Evolutionary conservation across 2,329 filamentous ascomycete genomes (phyloP).

Genomic region (Paracorniculantispora psalliotae): DNA sequence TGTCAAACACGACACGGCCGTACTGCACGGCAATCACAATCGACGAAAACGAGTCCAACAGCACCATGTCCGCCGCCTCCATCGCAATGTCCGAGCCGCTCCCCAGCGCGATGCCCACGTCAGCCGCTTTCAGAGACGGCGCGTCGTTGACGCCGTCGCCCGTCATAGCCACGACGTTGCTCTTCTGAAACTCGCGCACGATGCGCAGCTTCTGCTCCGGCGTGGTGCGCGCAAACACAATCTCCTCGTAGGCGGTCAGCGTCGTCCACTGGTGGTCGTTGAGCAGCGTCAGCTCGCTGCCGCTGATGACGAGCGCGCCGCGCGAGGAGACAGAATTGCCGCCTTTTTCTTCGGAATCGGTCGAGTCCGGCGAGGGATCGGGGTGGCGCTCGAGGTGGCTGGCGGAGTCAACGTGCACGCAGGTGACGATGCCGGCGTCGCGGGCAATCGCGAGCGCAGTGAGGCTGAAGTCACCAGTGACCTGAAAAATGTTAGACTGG

Average conservation of each 20-base stretch:
- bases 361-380: neutral
- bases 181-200: constrained; percentile 66
- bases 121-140: constrained; percentile 71
- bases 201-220: constrained; percentile 77
- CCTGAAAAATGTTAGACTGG: constrained; percentile 29
- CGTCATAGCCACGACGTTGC: constrained; percentile 73
- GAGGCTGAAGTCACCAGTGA: constrained; percentile 72
- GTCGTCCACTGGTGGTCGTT: constrained; percentile 65
- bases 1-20: constrained; percentile 73
- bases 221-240: constrained; percentile 70
- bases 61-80: constrained; percentile 74
- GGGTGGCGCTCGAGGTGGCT: constrained; percentile 43
- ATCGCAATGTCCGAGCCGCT: constrained; percentile 80
- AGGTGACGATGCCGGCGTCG: constrained; percentile 66
- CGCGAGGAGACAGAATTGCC: constrained; percentile 18
- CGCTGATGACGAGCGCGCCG: constrained; percentile 57
- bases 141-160: constrained; percentile 87
- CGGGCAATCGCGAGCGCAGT: constrained; percentile 69
- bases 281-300: constrained; percentile 59
- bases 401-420: constrained; percentile 47
- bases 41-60: constrained; percentile 69
- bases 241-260: constrained; percentile 61
- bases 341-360: constrained; percentile 21
- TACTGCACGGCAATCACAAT: constrained; percentile 69
- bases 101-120: constrained; percentile 78